phyloP scores from a whole-genome alignment of 257 asterid species.

The Nicotiana sylvestris region DNA sequence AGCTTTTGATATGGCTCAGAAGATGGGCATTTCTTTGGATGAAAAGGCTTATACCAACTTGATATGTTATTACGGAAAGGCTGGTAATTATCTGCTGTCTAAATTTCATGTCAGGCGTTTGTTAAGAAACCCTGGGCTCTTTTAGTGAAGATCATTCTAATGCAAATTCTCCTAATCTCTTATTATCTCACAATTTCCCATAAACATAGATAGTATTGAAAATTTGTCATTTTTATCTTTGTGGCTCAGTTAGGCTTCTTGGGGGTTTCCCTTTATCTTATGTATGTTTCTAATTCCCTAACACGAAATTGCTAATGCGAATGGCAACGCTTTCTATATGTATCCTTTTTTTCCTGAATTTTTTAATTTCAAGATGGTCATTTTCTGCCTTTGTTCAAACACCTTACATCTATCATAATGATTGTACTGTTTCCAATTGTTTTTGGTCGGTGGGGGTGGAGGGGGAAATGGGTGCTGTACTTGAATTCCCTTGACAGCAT shows the following conservation, averaged over 20 bases:
- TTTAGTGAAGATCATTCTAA: neutral
- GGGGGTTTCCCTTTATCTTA: neutral
- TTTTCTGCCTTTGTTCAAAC: neutral
- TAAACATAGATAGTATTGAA: neutral
- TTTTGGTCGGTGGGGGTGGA: neutral
- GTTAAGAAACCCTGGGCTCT: neutral
- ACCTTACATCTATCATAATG: neutral
- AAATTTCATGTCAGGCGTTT: neutral
- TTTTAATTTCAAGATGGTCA: neutral
- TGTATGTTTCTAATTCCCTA: neutral
- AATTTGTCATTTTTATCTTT: neutral
- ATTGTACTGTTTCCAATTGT: neutral
- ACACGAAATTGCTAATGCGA: neutral
- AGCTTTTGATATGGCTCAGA: constrained; percentile 57
- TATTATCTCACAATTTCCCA: neutral
- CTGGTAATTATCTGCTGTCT: constrained; percentile 41
- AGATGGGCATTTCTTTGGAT: constrained; percentile 60
- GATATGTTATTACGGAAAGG: constrained; percentile 83
- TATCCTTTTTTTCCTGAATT: neutral
- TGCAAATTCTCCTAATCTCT: neutral
- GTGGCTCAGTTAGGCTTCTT: neutral
- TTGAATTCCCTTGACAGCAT: neutral
- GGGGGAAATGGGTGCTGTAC: too few species aligned
- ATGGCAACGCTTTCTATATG: neutral
- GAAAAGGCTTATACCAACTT: constrained; percentile 84